These are phyloP conservation scores for Azolla pinnata DNA, from an alignment of 75 land plant species.

Conservation along the genomic window DNA sequence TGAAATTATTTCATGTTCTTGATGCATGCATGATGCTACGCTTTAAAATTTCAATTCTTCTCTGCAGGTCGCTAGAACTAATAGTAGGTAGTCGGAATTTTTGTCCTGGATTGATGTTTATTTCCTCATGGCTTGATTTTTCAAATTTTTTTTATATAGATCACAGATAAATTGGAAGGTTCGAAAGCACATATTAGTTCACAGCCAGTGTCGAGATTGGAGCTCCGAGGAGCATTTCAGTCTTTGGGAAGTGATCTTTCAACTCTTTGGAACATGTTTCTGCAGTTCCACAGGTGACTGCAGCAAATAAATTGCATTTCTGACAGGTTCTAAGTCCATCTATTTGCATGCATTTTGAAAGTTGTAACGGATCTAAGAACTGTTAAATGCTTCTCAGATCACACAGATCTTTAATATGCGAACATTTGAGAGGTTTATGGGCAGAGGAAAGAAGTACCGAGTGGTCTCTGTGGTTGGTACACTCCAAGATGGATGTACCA, in stretches of 20 bases:
- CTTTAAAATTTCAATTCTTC: too few species aligned
- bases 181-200: neutral
- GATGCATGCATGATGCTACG: too few species aligned
- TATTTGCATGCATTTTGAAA: too few species aligned
- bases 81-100: too few species aligned
- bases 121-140: too few species aligned
- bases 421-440: conserved; percentile 49
- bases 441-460: conserved; percentile 55
- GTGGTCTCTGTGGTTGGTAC: conserved; percentile 86
- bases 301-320: neutral
- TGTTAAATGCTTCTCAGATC: conserved; percentile 48
- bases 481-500: conserved; percentile 52
- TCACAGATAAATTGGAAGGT: too few species aligned
- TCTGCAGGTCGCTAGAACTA: too few species aligned
- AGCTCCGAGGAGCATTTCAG: conserved; percentile 21
- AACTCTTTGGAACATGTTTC: conserved; percentile 52
- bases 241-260: conserved; percentile 41
- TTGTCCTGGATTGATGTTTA: too few species aligned
- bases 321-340: too few species aligned
- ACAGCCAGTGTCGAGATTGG: conserved; percentile 25
- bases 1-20: too few species aligned
- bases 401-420: conserved; percentile 38
- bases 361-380: too few species aligned
- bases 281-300: conserved; percentile 61
- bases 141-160: too few species aligned